Evolutionary conservation across 2,329 filamentous ascomycete species (phyloP).

Genomic region (Alternaria burnsii): DNA sequence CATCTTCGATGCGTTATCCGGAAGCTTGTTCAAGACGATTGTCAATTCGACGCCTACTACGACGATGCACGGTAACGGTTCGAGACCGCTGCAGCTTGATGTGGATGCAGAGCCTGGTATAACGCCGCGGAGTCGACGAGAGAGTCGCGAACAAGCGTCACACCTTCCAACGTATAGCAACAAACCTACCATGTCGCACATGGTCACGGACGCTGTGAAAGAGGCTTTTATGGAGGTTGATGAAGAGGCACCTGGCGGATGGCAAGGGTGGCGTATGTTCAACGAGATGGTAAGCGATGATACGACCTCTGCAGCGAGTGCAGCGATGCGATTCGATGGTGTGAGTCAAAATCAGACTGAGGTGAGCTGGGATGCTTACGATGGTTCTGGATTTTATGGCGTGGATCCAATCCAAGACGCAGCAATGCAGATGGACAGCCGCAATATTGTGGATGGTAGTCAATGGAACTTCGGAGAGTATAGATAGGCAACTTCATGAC

Average conservation of each 20-base stretch:
- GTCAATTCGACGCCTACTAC: slow-evolving; percentile 1
- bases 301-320: not conserved
- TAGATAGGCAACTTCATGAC: slow-evolving; percentile 7
- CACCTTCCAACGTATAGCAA: not conserved
- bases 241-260: slow-evolving; percentile 37
- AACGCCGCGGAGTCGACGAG: not conserved
- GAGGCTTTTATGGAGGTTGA: slow-evolving; percentile 42
- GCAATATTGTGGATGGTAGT: slow-evolving; percentile 14
- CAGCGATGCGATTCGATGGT: not conserved
- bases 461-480: slow-evolving; percentile 33
- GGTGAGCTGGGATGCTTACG: slow-evolving; percentile 16
- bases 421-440: slow-evolving; percentile 10
- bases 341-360: slow-evolving; percentile 14
- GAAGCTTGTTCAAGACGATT: slow-evolving; percentile 27
- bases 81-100: slow-evolving; percentile 10
- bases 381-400: slow-evolving; percentile 10
- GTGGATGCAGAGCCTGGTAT: slow-evolving; percentile 8
- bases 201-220: slow-evolving; percentile 37
- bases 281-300: slow-evolving; percentile 36
- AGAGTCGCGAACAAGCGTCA: slow-evolving; percentile 1
- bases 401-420: slow-evolving; percentile 18
- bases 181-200: slow-evolving; percentile 18
- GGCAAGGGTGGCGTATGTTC: slow-evolving; percentile 40
- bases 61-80: not conserved
- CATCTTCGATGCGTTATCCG: slow-evolving; percentile 37